Percentiles rank a stretch among this genome's conserved stretches.
Conservation (phyloP, 352 stramenopile genomes). For the Hyaloperonospora arabidopsidis region DNA sequence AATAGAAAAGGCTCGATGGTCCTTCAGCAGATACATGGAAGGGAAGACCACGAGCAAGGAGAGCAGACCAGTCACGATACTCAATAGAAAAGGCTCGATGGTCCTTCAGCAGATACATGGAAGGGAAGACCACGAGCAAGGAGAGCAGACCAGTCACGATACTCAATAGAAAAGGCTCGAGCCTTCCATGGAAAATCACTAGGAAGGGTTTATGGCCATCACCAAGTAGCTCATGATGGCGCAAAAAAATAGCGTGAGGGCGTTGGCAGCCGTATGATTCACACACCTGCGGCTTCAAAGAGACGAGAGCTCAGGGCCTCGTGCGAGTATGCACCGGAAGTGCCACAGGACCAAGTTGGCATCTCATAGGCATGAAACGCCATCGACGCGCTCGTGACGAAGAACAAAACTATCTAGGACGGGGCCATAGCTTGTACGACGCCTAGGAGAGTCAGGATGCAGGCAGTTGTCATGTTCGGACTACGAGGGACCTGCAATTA, state of each 20-base stretch:
- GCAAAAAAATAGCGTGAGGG: conserved; percentile 70
- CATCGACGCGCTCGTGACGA: conserved; percentile 40
- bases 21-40: too few species aligned
- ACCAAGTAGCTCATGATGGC: conserved; percentile 79
- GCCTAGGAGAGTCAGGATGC: conserved; percentile 64
- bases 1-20: too few species aligned
- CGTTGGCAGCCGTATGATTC: conserved; percentile 59
- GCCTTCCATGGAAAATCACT: too few species aligned
- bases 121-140: conserved; percentile 53
- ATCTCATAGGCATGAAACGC: conserved; percentile 71
- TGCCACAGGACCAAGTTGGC: conserved; percentile 54
- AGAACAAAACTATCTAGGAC: conserved; percentile 46
- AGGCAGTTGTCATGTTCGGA: conserved; percentile 81
- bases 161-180: conserved; percentile 60
- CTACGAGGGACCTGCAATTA: too few species aligned
- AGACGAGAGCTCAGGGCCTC: conserved; percentile 73
- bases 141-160: conserved; percentile 57
- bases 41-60: too few species aligned
- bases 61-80: too few species aligned
- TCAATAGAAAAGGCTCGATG: too few species aligned
- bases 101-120: conserved; percentile 77
- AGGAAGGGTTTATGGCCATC: conserved; percentile 78
- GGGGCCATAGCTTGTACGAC: conserved; percentile 57
- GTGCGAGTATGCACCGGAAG: conserved; percentile 63
- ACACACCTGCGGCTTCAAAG: conserved; percentile 57